Evolutionary conservation across 345 rosid genomes (phyloP).

Genomic region (Euphorbia pulcherrima): DNA sequence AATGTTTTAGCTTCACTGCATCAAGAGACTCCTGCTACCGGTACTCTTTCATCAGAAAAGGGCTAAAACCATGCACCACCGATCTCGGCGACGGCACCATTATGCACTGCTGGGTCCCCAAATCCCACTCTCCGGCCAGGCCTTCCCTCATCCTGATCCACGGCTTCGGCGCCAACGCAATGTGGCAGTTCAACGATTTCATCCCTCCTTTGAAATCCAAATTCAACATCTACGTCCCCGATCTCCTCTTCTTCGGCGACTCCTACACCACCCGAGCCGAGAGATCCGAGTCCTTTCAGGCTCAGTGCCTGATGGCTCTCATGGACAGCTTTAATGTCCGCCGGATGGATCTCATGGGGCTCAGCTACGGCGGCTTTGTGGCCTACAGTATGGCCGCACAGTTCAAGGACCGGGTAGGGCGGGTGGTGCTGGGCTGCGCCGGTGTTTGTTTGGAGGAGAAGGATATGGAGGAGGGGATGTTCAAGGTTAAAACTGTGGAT

Average conservation of each 20-base stretch:
- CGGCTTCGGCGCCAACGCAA: conserved; percentile 92
- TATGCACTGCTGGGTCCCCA: conserved; percentile 84
- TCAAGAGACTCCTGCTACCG: conserved; percentile 58
- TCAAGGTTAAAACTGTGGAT: conserved; percentile 52
- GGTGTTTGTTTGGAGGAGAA: conserved; percentile 81
- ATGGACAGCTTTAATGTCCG: conserved; percentile 46
- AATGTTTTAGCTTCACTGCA: conserved; percentile 61
- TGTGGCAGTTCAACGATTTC: conserved; percentile 84
- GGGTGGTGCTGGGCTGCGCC: conserved; percentile 65
- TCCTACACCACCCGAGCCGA: conserved; percentile 73
- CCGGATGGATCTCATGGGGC: conserved; percentile 54
- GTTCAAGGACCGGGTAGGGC: conserved; percentile 58
- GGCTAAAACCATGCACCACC: conserved; percentile 63
- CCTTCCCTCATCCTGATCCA: conserved; percentile 67
- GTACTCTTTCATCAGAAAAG: conserved; percentile 57
- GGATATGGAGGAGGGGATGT: conserved; percentile 67
- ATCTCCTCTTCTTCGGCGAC: conserved; percentile 85
- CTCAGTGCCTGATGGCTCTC: conserved; percentile 52
- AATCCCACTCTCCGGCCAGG: conserved; percentile 32
- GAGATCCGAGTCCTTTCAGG: conserved; percentile 66
- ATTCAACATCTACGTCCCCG: conserved; percentile 84
- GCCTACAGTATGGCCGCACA: conserved; percentile 76
- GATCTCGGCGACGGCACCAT: conserved; percentile 83
- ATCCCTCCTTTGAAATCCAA: conserved; percentile 47
- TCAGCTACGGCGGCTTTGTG: conserved; percentile 86